These are phyloP conservation scores for Acanthamoeba sp. DNA, from an alignment of 208 protist species.

Conservation along the genomic window DNA sequence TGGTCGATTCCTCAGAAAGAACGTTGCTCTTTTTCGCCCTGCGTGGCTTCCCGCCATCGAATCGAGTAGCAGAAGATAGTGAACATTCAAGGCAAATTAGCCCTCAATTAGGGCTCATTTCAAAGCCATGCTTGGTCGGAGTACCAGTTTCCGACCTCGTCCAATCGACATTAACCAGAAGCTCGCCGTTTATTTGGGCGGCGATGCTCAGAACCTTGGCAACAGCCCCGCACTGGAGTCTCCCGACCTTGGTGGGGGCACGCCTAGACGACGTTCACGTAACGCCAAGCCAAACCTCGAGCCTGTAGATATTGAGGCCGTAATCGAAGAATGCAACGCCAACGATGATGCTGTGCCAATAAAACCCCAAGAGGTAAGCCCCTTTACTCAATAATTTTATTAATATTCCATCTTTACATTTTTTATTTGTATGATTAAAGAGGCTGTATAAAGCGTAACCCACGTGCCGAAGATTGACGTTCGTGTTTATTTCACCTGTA, in stretches of 20 bases:
- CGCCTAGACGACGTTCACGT: not conserved
- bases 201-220: not conserved
- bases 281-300: not conserved
- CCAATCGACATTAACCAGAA: conserved; percentile 60
- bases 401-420: not conserved
- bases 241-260: not conserved
- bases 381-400: not conserved
- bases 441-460: no score
- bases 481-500: not conserved
- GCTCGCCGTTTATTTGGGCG: not conserved
- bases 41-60: not conserved
- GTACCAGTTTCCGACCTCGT: conserved; percentile 52
- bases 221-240: not conserved
- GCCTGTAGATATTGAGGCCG: not conserved
- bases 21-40: not conserved
- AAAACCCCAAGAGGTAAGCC: conserved; percentile 21
- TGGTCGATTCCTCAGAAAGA: not conserved
- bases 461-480: no score
- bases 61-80: not conserved
- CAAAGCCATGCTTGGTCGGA: conserved; percentile 11
- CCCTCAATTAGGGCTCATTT: not conserved
- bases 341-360: not conserved
- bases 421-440: not conserved
- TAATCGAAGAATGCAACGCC: not conserved
- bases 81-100: not conserved